Percentiles rank a stretch among this genome's conserved stretches.
Evolutionary conservation across 83 land plant genomes (phyloP).

Genomic region (Thuja plicata): DNA sequence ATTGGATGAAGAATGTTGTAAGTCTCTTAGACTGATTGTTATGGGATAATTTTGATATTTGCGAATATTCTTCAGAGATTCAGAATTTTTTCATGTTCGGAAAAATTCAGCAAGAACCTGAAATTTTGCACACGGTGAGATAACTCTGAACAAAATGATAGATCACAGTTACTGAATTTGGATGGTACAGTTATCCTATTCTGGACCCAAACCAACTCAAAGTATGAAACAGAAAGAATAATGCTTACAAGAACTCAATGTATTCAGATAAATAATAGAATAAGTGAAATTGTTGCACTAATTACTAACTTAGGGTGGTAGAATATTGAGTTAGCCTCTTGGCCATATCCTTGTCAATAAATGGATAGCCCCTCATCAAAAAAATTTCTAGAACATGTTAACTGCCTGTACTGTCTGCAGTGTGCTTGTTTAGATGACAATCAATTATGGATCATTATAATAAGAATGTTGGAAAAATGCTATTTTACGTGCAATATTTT

Average conservation of each 20-base stretch:
- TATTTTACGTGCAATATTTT: too few species aligned
- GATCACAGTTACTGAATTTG: background rate
- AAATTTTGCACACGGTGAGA: background rate
- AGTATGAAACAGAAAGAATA: background rate
- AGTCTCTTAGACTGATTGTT: background rate
- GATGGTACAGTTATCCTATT: background rate
- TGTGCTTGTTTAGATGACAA: background rate
- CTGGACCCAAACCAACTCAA: background rate
- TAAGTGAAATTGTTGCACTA: background rate
- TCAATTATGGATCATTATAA: background rate
- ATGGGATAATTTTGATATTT: background rate
- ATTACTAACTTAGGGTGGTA: background rate
- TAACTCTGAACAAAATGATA: background rate
- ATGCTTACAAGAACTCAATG: background rate
- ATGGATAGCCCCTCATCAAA: background rate
- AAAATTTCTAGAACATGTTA: background rate
- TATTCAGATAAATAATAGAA: background rate
- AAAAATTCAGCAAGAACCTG: background rate
- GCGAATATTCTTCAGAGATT: background rate
- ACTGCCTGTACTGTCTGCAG: background rate
- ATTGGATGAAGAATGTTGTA: background rate
- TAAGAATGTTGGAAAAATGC: background rate
- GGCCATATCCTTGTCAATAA: background rate
- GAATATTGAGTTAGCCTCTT: background rate
- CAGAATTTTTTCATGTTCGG: background rate